phyloP scores from a whole-genome alignment of 1,284 basidiomycete genomes.

The Baeospora myosura region DNA sequence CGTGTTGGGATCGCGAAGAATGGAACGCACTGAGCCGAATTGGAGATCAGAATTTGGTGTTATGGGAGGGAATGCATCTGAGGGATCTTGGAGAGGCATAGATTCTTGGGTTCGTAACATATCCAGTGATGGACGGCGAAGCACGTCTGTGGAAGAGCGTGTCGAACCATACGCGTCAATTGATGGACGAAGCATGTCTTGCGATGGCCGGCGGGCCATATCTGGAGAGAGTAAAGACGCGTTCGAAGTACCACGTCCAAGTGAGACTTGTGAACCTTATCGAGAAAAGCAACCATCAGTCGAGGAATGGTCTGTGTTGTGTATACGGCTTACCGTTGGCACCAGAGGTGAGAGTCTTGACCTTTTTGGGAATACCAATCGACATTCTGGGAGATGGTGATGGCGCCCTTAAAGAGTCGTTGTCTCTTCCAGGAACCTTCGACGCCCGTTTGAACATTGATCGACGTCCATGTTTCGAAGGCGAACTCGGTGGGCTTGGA shows the following conservation, averaged over 20 bases:
- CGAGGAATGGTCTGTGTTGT: no score
- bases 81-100: slow-evolving; percentile 5
- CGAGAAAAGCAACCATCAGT: not conserved
- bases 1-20: slow-evolving; percentile 60
- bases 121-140: slow-evolving; percentile 13
- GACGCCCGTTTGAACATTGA: slow-evolving; percentile 37
- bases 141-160: slow-evolving; percentile 13
- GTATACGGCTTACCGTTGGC: slow-evolving; percentile 32
- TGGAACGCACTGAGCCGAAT: slow-evolving; percentile 54
- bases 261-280: slow-evolving; percentile 40
- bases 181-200: slow-evolving; percentile 18
- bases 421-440: slow-evolving; percentile 27
- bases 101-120: slow-evolving; percentile 9
- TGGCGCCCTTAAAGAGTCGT: slow-evolving; percentile 27
- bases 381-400: slow-evolving; percentile 29
- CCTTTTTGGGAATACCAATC: slow-evolving; percentile 45
- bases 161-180: slow-evolving; percentile 15
- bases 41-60: slow-evolving; percentile 25
- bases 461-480: slow-evolving; percentile 30
- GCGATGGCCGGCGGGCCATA: slow-evolving; percentile 18
- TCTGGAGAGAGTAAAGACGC: slow-evolving; percentile 18
- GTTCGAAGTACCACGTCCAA: slow-evolving; percentile 30
- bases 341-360: slow-evolving; percentile 40
- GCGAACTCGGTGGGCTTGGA: slow-evolving; percentile 43
- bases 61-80: slow-evolving; percentile 12